Percentiles rank a stretch among this genome's conserved stretches.
Evolutionary conservation across 768 basidiomycete species (phyloP).

Genomic region (Termitomyces sp.): DNA sequence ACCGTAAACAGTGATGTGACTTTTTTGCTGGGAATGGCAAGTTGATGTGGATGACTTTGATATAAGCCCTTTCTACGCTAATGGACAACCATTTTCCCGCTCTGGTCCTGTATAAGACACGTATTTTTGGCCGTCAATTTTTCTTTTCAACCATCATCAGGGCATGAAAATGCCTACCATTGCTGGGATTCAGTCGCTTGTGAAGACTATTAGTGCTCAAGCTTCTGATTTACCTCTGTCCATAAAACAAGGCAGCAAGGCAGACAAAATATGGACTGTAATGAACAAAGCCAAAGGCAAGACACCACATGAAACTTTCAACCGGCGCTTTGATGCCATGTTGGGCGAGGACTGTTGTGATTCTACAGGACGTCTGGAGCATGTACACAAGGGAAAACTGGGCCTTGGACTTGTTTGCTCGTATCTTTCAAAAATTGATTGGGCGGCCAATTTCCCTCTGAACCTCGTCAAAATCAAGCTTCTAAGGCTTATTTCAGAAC

Average conservation of each 20-base stretch:
- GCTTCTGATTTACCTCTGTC: too few species aligned
- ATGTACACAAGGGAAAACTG: not conserved
- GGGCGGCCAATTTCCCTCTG: not conserved
- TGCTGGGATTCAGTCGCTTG: too few species aligned
- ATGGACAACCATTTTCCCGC: too few species aligned
- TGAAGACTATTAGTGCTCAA: too few species aligned
- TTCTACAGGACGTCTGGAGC: not conserved
- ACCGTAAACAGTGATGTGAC: too few species aligned
- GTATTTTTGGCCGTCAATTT: too few species aligned
- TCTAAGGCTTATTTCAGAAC: not conserved
- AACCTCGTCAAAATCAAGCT: conserved; percentile 4
- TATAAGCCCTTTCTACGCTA: too few species aligned
- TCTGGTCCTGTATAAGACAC: too few species aligned
- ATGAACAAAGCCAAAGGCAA: not conserved
- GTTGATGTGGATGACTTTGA: too few species aligned
- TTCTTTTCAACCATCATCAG: too few species aligned
- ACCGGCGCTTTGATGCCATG: not conserved
- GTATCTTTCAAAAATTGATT: not conserved
- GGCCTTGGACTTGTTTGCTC: not conserved
- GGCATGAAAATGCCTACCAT: too few species aligned
- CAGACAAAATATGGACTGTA: conserved; percentile 2
- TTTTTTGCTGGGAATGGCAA: too few species aligned
- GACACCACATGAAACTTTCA: not conserved
- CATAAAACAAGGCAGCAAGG: not conserved
- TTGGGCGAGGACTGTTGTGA: not conserved